Evolutionary conservation across 164 flowering plant species (phyloP).

Genomic region (Magnolia sinica): DNA sequence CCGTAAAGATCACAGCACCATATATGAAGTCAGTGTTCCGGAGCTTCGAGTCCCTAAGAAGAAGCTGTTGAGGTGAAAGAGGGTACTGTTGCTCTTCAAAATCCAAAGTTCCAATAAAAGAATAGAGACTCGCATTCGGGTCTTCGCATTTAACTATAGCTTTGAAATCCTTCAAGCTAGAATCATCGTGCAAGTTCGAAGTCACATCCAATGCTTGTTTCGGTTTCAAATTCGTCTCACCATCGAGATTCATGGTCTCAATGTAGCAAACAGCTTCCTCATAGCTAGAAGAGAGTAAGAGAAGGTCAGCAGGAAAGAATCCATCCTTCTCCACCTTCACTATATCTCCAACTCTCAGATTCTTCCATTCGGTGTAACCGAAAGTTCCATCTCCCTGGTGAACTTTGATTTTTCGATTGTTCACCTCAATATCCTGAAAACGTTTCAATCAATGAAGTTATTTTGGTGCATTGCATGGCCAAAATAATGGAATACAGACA

Average conservation of each 20-base stretch:
- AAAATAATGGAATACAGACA: conserved; percentile 1
- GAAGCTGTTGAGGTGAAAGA: conserved; percentile 70
- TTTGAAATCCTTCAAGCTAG: conserved; percentile 38
- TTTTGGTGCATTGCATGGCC: neutral
- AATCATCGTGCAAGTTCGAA: conserved; percentile 38
- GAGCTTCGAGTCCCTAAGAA: conserved; percentile 80
- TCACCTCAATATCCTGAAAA: conserved; percentile 68
- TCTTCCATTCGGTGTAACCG: conserved; percentile 53
- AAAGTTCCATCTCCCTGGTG: conserved; percentile 31
- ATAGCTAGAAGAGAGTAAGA: conserved; percentile 69
- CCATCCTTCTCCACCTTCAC: conserved; percentile 66
- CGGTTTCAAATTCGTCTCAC: conserved; percentile 77
- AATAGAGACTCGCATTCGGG: conserved; percentile 76
- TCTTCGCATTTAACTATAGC: conserved; percentile 79
- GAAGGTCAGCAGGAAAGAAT: conserved; percentile 78
- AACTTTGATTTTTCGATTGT: conserved; percentile 54
- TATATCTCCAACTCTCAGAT: conserved; percentile 66
- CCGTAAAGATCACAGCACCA: conserved; percentile 78
- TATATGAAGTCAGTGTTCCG: conserved; percentile 69
- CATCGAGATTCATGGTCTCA: conserved; percentile 85
- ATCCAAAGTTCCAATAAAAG: conserved; percentile 63
- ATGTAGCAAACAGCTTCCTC: conserved; percentile 80
- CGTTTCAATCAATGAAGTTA: conserved; percentile 1
- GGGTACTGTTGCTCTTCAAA: conserved; percentile 38
- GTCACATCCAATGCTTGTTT: conserved; percentile 68